phyloP scores from a whole-genome alignment of 2,329 filamentous ascomycete species.

The Pseudopithomyces chartarum region DNA sequence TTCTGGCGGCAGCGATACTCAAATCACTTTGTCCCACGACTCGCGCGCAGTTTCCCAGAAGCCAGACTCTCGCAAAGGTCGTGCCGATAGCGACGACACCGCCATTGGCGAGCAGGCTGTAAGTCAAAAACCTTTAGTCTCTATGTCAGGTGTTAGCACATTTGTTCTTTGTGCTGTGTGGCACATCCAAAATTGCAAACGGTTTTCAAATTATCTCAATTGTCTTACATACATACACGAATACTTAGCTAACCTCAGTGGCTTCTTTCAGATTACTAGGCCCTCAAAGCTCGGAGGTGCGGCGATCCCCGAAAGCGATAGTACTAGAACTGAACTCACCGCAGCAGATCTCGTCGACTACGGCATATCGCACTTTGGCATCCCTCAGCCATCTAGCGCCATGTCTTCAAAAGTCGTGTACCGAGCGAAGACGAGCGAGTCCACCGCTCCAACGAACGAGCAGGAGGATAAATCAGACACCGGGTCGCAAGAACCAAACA shows the following conservation, averaged over 20 bases:
- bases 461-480: not conserved
- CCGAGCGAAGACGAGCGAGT: not conserved
- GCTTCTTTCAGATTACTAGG: not conserved
- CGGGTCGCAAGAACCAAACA: not conserved
- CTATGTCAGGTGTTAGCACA: too few relatives aligned
- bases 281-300: not conserved
- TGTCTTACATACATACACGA: not conserved
- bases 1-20: not conserved
- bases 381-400: not conserved
- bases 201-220: too few relatives aligned
- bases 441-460: not conserved
- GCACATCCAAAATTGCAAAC: too few relatives aligned
- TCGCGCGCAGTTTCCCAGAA: not conserved
- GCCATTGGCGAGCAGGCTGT: not conserved
- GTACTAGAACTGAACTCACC: not conserved
- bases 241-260: not conserved
- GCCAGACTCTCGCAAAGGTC: not conserved
- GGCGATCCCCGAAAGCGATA: not conserved
- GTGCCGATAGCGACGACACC: not conserved
- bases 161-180: too few relatives aligned
- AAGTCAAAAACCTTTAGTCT: not conserved
- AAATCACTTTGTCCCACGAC: not conserved
- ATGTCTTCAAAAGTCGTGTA: not conserved
- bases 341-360: not conserved
- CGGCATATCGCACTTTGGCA: not conserved